Conservation (phyloP, 345 rosid genomes). For the Salix koriyanagi region DNA sequence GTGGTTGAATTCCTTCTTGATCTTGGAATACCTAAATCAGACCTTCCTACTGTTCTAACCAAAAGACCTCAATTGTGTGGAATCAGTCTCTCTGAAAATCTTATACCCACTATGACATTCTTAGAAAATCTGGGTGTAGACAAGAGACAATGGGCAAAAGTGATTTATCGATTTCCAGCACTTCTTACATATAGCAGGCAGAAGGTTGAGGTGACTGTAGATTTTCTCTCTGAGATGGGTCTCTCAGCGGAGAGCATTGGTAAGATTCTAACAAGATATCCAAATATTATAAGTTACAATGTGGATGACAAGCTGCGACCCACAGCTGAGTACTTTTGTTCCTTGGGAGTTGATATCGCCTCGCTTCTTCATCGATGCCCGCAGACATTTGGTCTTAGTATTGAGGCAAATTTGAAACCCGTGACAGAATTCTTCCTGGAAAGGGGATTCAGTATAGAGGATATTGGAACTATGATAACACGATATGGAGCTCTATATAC, state of each 20-base stretch:
- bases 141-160: slow-evolving; percentile 81
- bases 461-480: slow-evolving; percentile 64
- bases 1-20: slow-evolving; percentile 76
- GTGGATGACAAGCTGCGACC: slow-evolving; percentile 81
- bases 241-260: slow-evolving; percentile 60
- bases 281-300: slow-evolving; percentile 69
- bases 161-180: slow-evolving; percentile 73
- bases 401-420: slow-evolving; percentile 76
- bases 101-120: slow-evolving; percentile 72
- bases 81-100: slow-evolving; percentile 65
- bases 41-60: slow-evolving; percentile 51
- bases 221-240: slow-evolving; percentile 68
- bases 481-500: slow-evolving; percentile 75
- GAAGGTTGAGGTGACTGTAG: slow-evolving; percentile 52
- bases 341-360: slow-evolving; percentile 60
- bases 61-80: slow-evolving; percentile 91
- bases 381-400: slow-evolving; percentile 72
- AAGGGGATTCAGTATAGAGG: slow-evolving; percentile 55
- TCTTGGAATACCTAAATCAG: slow-evolving; percentile 70
- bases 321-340: slow-evolving; percentile 59
- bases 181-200: slow-evolving; percentile 78
- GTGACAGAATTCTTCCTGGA: slow-evolving; percentile 67
- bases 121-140: slow-evolving; percentile 75
- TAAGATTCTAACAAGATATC: slow-evolving; percentile 65
- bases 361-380: slow-evolving; percentile 69